Evolutionary conservation across 2,329 filamentous ascomycete genomes (phyloP).

Genomic region (Cadophora gregata): DNA sequence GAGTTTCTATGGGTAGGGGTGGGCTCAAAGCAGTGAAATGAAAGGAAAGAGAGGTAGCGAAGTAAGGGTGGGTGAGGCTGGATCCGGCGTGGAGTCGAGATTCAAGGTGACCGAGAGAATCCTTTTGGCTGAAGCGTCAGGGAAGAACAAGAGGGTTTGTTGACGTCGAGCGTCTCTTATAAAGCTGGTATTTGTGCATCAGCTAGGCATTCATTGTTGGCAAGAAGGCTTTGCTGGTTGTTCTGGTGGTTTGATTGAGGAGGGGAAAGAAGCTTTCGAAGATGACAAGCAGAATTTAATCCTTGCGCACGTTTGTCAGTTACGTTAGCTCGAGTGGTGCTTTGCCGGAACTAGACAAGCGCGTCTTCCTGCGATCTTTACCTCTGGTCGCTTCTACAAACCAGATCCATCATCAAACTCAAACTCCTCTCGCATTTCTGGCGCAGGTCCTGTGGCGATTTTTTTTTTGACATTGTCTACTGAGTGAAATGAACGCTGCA

Average conservation of each 20-base stretch:
- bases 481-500: not conserved
- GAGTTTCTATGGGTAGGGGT: conserved; percentile 10
- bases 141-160: not conserved
- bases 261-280: not conserved
- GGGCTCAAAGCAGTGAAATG: conserved; percentile 12
- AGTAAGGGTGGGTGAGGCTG: conserved; percentile 1
- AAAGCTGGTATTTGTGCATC: conserved; percentile 2
- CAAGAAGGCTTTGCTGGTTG: not conserved
- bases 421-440: not conserved
- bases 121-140: not conserved
- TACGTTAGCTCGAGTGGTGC: not conserved
- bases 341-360: not conserved
- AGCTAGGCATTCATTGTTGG: not conserved
- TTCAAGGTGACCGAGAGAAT: not conserved
- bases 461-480: not conserved
- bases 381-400: not conserved
- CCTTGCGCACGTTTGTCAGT: no score
- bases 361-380: not conserved
- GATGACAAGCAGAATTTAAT: conserved; percentile 4
- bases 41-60: not conserved
- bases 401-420: not conserved
- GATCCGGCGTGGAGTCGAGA: not conserved
- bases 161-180: not conserved
- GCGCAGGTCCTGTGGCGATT: not conserved
- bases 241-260: not conserved